Evolutionary conservation across 768 basidiomycete genomes (phyloP).

Genomic region (Boletus eberwhitei): DNA sequence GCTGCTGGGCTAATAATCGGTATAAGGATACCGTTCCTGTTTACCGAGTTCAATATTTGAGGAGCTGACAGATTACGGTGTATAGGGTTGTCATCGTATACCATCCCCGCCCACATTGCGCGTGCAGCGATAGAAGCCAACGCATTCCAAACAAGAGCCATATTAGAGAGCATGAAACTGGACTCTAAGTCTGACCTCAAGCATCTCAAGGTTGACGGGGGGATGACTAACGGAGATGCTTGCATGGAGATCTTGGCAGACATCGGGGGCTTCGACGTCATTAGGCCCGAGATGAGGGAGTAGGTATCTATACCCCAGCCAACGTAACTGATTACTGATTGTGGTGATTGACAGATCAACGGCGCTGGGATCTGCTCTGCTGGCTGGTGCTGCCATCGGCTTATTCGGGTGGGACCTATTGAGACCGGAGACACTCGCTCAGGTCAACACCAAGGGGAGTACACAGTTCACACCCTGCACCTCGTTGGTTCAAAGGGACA

Average conservation of each 20-base stretch:
- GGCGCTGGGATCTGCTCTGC: slow-evolving; percentile 90
- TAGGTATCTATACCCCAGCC: slow-evolving; percentile 37
- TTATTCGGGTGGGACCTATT: slow-evolving; percentile 91
- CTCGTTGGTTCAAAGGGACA: slow-evolving; percentile 50
- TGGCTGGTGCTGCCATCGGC: slow-evolving; percentile 84
- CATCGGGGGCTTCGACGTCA: slow-evolving; percentile 86
- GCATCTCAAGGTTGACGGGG: slow-evolving; percentile 94
- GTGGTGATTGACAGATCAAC: slow-evolving; percentile 62
- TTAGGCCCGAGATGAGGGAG: slow-evolving; percentile 97
- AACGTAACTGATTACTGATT: background rate
- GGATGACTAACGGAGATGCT: slow-evolving; percentile 92
- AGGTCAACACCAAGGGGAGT: slow-evolving; percentile 86
- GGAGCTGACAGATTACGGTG: background rate
- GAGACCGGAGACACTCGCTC: slow-evolving; percentile 74
- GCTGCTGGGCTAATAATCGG: slow-evolving; percentile 87
- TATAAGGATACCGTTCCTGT: slow-evolving; percentile 21
- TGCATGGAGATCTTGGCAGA: slow-evolving; percentile 87
- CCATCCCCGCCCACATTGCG: slow-evolving; percentile 88
- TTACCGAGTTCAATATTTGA: background rate
- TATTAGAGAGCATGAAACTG: slow-evolving; percentile 91
- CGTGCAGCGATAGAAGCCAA: slow-evolving; percentile 95
- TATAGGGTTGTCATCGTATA: slow-evolving; percentile 77
- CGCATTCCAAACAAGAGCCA: slow-evolving; percentile 92
- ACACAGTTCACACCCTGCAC: slow-evolving; percentile 62
- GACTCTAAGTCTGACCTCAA: slow-evolving; percentile 81